A percentile compares a stretch with the other conserved stretches of the same genome.
phyloP scores from a whole-genome alignment of 2,329 filamentous ascomycete species.

The Calonectria pauciramosa region DNA sequence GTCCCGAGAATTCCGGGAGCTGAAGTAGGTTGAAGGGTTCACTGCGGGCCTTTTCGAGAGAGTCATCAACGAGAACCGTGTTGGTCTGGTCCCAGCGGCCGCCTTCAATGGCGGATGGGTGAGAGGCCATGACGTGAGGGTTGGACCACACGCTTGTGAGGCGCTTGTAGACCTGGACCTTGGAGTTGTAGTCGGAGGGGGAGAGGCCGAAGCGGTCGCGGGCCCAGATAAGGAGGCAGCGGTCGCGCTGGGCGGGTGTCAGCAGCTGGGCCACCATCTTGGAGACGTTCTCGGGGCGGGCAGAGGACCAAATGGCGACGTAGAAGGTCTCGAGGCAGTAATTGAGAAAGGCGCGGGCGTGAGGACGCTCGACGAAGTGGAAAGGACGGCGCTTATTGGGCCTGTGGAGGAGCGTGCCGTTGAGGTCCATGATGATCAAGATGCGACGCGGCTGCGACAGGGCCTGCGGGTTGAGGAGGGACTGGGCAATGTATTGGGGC shows the following conservation, averaged over 20 bases:
- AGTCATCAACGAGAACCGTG: conserved; percentile 92
- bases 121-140: conserved; percentile 55
- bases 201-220: conserved; percentile 82
- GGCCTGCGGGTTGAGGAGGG: conserved; percentile 58
- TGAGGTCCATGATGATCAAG: conserved; percentile 91
- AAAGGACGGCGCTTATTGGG: conserved; percentile 63
- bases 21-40: conserved; percentile 88
- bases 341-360: conserved; percentile 76
- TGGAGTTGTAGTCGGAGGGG: conserved; percentile 72
- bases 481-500: conserved; percentile 70
- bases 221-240: conserved; percentile 81
- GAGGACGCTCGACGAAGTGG: conserved; percentile 75
- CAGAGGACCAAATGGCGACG: conserved; percentile 94
- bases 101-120: conserved; percentile 57
- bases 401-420: conserved; percentile 88
- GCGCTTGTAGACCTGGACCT: conserved; percentile 92
- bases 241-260: conserved; percentile 61
- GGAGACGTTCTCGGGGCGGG: conserved; percentile 78
- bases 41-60: conserved; percentile 80
- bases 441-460: conserved; percentile 70
- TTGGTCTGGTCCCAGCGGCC: conserved; percentile 83
- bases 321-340: conserved; percentile 82
- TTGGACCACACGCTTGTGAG: conserved; percentile 80
- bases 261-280: conserved; percentile 78
- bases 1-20: conserved; percentile 81